Percentiles rank a stretch among this genome's conserved stretches.
These are phyloP conservation scores for Aspergillus sp. DNA, from an alignment of 2,329 filamentous ascomycete species.

Conservation along the genomic window DNA sequence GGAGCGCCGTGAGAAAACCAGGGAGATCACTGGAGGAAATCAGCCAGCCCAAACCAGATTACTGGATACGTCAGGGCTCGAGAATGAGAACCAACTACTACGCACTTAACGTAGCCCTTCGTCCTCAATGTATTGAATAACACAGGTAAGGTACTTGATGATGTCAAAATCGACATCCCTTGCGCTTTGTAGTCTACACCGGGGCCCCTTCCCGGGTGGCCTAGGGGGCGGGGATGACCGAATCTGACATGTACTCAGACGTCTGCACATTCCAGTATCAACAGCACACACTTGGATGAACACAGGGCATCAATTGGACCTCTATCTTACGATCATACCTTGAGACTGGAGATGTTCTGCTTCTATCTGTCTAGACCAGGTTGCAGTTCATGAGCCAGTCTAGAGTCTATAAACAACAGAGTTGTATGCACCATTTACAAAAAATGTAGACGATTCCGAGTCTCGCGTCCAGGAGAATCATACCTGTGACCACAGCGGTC, in stretches of 20 bases:
- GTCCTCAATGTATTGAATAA: background rate
- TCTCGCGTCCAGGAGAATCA: conserved; percentile 17
- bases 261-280: background rate
- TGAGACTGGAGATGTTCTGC: background rate
- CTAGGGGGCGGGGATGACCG: background rate
- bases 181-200: background rate
- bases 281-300: background rate
- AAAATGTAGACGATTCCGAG: background rate
- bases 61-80: background rate
- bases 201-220: background rate
- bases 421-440: background rate
- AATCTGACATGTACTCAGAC: background rate
- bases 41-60: background rate
- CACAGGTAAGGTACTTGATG: background rate
- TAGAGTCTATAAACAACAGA: background rate
- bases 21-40: background rate
- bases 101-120: background rate
- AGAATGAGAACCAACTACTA: background rate
- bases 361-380: background rate
- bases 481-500: conserved; percentile 38
- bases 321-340: background rate
- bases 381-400: background rate
- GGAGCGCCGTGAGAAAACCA: background rate
- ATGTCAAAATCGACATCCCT: conserved; percentile 6
- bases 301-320: background rate